A percentile compares a stretch with the other conserved stretches of the same genome.
Conservation (phyloP, 352 stramenopile species). For the Phytophthora nicotianae region DNA sequence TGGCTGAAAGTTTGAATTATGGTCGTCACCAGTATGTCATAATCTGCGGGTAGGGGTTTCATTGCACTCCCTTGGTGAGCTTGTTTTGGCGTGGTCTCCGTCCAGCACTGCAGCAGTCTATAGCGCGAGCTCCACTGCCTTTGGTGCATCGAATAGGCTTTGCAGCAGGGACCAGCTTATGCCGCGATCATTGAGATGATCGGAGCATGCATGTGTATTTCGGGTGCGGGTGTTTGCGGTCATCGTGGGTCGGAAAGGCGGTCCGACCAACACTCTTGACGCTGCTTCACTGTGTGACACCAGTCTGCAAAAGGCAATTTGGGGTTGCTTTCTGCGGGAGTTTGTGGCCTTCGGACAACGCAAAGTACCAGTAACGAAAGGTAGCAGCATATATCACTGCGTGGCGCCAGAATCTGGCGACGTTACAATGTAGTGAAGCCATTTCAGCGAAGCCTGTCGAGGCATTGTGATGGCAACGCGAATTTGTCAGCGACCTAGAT, state of each 20-base stretch:
- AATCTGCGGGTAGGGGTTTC: conserved; percentile 12
- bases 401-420: conserved; percentile 9
- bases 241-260: conserved; percentile 9
- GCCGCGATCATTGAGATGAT: neutral
- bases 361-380: neutral
- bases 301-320: neutral
- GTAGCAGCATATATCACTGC: conserved; percentile 15
- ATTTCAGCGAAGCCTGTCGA: conserved; percentile 21
- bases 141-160: neutral
- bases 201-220: neutral
- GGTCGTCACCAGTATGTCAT: neutral
- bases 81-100: conserved; percentile 4
- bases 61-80: neutral
- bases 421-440: conserved; percentile 12
- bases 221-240: conserved; percentile 4
- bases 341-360: neutral
- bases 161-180: conserved; percentile 9
- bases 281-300: neutral
- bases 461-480: conserved; percentile 17
- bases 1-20: conserved; percentile 2
- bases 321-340: neutral
- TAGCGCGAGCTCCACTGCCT: neutral
- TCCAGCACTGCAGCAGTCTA: neutral
- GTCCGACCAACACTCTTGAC: conserved; percentile 14
- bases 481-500: conserved; percentile 4